Base-by-base conservation (phyloP, 441 rosid genomes). In the Adansonia madagascariensis region DNA sequence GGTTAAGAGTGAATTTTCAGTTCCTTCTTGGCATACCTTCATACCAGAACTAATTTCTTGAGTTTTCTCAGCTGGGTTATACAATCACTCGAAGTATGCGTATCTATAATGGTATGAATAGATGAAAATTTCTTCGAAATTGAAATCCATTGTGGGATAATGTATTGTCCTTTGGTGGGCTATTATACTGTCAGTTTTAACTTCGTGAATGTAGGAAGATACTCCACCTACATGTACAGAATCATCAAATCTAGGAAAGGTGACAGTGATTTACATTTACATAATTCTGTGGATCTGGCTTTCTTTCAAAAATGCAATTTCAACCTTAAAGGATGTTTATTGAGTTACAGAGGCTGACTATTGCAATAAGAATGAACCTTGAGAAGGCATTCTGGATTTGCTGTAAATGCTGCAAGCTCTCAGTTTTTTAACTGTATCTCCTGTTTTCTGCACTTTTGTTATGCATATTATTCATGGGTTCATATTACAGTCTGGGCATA, bases 1-100 rank as follows among this genome's bases (percentile, higher is more conserved):
- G 66, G 56, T 60, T 61, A 73, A 61, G 76, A 50, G 12, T 73
- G 75, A 71, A 39, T 57, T 41, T 56, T 56, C 17, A 73, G 35
- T 43, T 57, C 41, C 43, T 35, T 43, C 14, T 44, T 3, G 18
- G 24, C 31, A 18, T 41, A 43, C 24, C 74, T 50, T 70, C 22
- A 39, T 70, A 35, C 43, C 61, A 50, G 7, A 55, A 22, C 75
- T 31, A 72, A 72, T 72, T 55, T 46, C 50, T 55, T n/a, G 47
- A 55, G 35, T 55, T 72, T 22, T 50, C 56, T 39, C 8, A 50
- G 60, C 60, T 70, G 41, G 44, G 39, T 70, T 50, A 15, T 71
- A 55, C 49, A 31, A 71, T 69, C 73, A 47, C 55, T 69, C 73
- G 24, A 69, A 49, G 39, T 12, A 17, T 71, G 47, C 27, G 39